These are phyloP conservation scores for Durusdinium trenchii DNA, from an alignment of 73 alveolate genomes.

Conservation along the genomic window DNA sequence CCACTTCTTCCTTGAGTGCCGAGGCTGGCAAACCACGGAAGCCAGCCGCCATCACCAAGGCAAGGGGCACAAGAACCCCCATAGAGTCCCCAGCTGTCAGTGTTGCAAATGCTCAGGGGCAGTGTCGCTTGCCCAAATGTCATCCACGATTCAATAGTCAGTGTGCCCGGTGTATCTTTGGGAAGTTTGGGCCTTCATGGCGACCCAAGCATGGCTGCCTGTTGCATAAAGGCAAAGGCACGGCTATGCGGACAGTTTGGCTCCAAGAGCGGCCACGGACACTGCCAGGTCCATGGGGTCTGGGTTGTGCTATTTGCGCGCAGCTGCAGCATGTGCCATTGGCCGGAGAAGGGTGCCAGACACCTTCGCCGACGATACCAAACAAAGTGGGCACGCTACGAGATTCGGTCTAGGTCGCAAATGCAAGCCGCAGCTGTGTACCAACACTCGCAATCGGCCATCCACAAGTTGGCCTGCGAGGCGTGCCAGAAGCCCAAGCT, in stretches of 20 bases:
- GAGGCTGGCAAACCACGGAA: too few relatives aligned
- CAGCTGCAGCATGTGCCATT: not conserved
- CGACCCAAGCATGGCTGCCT: not conserved
- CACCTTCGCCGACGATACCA: not conserved
- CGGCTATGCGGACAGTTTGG: not conserved
- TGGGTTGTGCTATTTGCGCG: conserved; percentile 7
- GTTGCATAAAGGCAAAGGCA: not conserved
- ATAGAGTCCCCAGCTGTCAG: too few relatives aligned
- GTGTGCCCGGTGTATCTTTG: not conserved
- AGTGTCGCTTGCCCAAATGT: too few relatives aligned
- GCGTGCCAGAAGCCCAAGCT: not conserved
- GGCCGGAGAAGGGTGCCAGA: not conserved
- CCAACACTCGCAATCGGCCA: not conserved
- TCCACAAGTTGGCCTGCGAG: not conserved
- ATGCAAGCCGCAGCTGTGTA: not conserved
- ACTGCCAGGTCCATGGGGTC: not conserved
- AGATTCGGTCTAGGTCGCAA: not conserved
- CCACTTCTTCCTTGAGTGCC: too few relatives aligned
- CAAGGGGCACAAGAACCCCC: too few relatives aligned
- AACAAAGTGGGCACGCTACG: conserved; percentile 12
- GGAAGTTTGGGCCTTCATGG: not conserved
- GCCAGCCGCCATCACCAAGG: too few relatives aligned
- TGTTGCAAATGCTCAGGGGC: too few relatives aligned
- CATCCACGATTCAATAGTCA: not conserved
- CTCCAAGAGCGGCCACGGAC: not conserved